Percentiles rank a stretch among this genome's conserved stretches.
Conservation (phyloP, 768 basidiomycete species). For the Tylopilus rubrobrunneus region DNA sequence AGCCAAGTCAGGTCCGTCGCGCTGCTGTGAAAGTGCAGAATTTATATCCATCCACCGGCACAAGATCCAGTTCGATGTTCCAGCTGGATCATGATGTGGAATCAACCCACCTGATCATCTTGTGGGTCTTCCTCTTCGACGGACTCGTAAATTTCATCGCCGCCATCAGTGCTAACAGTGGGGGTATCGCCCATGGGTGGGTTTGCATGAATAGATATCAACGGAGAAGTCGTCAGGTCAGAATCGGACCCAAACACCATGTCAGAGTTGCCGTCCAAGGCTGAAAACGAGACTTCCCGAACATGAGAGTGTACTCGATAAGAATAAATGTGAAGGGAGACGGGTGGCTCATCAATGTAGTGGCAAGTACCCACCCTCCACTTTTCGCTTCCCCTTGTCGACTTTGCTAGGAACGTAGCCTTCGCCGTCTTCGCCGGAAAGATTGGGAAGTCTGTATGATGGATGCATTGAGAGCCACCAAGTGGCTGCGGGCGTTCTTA, state of each 20-base stretch:
- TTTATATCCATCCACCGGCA: background rate
- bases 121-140: slow-evolving; percentile 1
- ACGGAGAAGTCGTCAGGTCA: slow-evolving; percentile 1
- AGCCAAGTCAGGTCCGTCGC: slow-evolving; percentile 20
- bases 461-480: no score
- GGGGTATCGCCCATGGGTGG: background rate
- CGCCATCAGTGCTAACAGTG: slow-evolving; percentile 1
- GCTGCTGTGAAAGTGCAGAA: background rate
- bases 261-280: slow-evolving; percentile 4
- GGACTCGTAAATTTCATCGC: slow-evolving; percentile 18
- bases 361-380: no score
- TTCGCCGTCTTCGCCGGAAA: no score
- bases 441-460: no score
- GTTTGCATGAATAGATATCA: background rate
- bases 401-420: no score
- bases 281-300: background rate
- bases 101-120: slow-evolving; percentile 9
- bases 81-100: slow-evolving; percentile 17
- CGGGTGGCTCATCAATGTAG: background rate
- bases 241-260: background rate
- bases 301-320: background rate
- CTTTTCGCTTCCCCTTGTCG: no score
- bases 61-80: no score
- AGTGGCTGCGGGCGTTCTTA: no score
- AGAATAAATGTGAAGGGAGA: background rate